Conservation (phyloP, 176 grass and related monocot species). For the Rhipidocladum racemiflorum region DNA sequence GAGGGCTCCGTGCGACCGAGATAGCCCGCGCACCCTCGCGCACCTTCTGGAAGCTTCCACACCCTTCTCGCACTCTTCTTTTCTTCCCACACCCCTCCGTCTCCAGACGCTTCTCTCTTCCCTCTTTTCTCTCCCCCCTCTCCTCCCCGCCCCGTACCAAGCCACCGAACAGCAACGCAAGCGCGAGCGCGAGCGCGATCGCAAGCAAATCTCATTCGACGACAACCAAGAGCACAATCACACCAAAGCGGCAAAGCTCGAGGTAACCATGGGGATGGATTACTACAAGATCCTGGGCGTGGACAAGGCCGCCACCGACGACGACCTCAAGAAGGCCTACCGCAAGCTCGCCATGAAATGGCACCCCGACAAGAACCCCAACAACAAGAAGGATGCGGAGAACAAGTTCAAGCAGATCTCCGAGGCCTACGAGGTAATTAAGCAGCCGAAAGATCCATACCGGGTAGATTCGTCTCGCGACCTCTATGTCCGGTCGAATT, state of each 20-base stretch:
- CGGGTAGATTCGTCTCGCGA: background rate
- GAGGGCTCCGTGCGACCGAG: background rate
- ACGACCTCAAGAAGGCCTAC: constrained; percentile 97
- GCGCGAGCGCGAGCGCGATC: background rate
- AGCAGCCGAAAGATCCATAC: background rate
- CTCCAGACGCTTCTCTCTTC: constrained; percentile 62
- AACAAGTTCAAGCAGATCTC: constrained; percentile 99
- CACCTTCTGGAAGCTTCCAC: constrained; percentile 78
- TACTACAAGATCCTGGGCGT: constrained; percentile 90
- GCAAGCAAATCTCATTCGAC: background rate
- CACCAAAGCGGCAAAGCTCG: background rate
- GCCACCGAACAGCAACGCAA: background rate
- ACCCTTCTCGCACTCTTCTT: constrained; percentile 4
- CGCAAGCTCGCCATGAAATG: constrained; percentile 98
- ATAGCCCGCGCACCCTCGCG: constrained; percentile 14
- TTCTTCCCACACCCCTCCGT: background rate
- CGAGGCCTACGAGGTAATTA: constrained; percentile 86
- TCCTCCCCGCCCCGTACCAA: background rate
- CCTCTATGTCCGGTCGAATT: background rate
- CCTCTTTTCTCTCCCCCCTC: constrained; percentile 31
- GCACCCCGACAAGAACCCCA: constrained; percentile 98
- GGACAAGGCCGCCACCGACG: constrained; percentile 73
- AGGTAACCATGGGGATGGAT: constrained; percentile 64
- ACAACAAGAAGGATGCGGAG: constrained; percentile 90
- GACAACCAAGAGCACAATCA: background rate